A percentile compares a stretch with the other conserved stretches of the same genome.
Evolutionary conservation across 1,139 yeast species (phyloP).

Genomic region (Geotrichum armillariae): DNA sequence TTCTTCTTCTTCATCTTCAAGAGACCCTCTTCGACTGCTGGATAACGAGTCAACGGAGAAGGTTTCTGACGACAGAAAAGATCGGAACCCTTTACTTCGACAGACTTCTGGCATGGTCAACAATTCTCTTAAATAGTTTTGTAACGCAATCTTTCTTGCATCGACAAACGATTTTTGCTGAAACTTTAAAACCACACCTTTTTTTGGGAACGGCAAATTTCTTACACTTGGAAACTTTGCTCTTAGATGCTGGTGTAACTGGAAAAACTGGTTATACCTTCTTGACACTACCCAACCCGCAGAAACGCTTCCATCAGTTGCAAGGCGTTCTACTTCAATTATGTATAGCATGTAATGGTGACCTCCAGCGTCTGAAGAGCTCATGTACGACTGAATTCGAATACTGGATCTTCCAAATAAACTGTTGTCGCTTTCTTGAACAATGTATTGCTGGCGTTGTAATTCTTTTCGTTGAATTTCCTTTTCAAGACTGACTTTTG

Average conservation of each 20-base stretch:
- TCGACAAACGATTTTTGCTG: constrained; percentile 66
- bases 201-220: constrained; percentile 59
- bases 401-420: constrained; percentile 70
- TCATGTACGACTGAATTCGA: constrained; percentile 64
- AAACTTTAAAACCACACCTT: constrained; percentile 64
- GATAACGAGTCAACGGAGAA: constrained; percentile 40
- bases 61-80: constrained; percentile 74
- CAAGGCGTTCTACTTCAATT: constrained; percentile 67
- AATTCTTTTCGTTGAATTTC: constrained; percentile 73
- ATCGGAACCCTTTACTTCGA: constrained; percentile 66
- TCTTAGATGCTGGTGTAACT: constrained; percentile 65
- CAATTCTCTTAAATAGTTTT: constrained; percentile 59
- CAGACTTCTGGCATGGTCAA: constrained; percentile 69
- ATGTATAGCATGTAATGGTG: constrained; percentile 62
- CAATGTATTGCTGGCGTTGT: constrained; percentile 75
- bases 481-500: constrained; percentile 61
- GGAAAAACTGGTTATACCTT: constrained; percentile 80
- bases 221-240: constrained; percentile 53
- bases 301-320: constrained; percentile 47
- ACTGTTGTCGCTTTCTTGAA: constrained; percentile 80
- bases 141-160: constrained; percentile 59
- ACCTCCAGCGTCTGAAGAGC: constrained; percentile 50
- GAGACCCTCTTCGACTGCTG: background rate
- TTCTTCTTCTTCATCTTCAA: constrained; percentile 1
- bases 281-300: constrained; percentile 92